Evolutionary conservation across 345 rosid species (phyloP), one percentile per base, ranked within the genome.

Genomic region (Litchi chinensis): DNA sequence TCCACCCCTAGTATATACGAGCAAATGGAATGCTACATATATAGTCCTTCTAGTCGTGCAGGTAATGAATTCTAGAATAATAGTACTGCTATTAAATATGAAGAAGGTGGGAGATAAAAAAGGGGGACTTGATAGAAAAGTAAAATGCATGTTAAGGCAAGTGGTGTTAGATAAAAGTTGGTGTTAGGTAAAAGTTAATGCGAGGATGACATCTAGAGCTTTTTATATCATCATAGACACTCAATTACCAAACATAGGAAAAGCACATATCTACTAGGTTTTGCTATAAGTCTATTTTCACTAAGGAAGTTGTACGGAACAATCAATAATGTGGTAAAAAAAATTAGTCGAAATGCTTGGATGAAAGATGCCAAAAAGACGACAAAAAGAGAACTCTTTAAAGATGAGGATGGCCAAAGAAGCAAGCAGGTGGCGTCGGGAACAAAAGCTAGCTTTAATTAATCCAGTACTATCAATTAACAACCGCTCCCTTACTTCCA

Each of bases 241-340:
- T 40, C 50, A 68, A 68, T 39, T 9, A 40, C 71, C 71, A 68
- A 68, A 68, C 71, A 41, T 41, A 10, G 52, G 6, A 10, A 68
- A 68, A 68, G 24, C 6, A n/a, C 22, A n/a, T 10, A n/a, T 3
- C 5, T 0, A 60, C 71, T n/a, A n/a, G 11, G 54, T 41, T 21
- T 68, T 10, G 28, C 15, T 41, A 43, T n/a, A 41, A 40, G 3
- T 11, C 26, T 19, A 3, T 19, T 19, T 2, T 60, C 26, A 60
- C 65, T 10, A 19, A 22, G 65, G 28, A 60, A n/a, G 10, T 9
- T 60, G 13, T 21, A 60, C 65, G 65, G 28, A 60, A 3, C 13
- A 21, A 60, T 60, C 24, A 40, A 67, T 68, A 41, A 18, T 3
- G n/a, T 1, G 16, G 22, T 18, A 15, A 15, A 32, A 6, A 66